Evolutionary conservation across 305 asterid species (phyloP).

Genomic region (Solanum hybrid): DNA sequence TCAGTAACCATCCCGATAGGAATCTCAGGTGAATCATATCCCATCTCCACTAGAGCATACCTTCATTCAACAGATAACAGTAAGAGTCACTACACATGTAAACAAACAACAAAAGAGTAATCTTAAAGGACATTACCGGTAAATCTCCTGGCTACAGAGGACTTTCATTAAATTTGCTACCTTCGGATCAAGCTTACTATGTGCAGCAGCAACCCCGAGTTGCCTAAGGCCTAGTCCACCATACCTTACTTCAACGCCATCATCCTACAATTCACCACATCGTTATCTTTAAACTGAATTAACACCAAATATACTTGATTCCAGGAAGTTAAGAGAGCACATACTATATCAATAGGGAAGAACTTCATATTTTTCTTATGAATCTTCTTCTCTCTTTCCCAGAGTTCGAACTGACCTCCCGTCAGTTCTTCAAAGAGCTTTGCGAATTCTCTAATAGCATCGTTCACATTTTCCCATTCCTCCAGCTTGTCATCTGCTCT

Average conservation of each 20-base stretch:
- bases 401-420: constrained; percentile 50
- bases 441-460: constrained; percentile 45
- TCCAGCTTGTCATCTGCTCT: constrained; percentile 48
- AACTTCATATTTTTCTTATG: constrained; percentile 43
- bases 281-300: background rate
- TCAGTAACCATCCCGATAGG: constrained; percentile 73
- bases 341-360: constrained; percentile 65
- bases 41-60: constrained; percentile 89
- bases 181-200: constrained; percentile 65
- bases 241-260: constrained; percentile 79
- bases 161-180: constrained; percentile 76
- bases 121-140: constrained; percentile 30
- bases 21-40: constrained; percentile 59
- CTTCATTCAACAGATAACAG: constrained; percentile 14
- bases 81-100: background rate
- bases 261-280: constrained; percentile 31
- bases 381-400: constrained; percentile 66
- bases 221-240: constrained; percentile 74
- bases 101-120: background rate
- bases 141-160: constrained; percentile 71
- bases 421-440: constrained; percentile 48
- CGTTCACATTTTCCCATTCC: constrained; percentile 35
- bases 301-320: background rate
- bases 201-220: constrained; percentile 59
- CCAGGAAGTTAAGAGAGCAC: background rate